phyloP scores from a whole-genome alignment of 192 early-diverging fungal genomes.

The Entomortierella chlamydospora region DNA sequence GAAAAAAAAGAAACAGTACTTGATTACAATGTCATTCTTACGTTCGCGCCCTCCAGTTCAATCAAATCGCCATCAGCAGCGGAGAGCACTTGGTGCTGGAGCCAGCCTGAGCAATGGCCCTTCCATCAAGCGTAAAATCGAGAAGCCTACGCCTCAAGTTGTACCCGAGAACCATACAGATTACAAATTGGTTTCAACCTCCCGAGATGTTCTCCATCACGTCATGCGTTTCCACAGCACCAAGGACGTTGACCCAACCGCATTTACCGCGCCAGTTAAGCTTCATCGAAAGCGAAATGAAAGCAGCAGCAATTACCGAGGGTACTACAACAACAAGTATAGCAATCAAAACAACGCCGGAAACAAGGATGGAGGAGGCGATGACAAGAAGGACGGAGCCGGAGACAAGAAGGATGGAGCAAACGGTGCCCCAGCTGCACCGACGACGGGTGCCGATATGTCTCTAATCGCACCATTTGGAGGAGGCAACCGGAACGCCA shows the following conservation, averaged over 20 bases:
- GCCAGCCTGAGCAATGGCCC: constrained; percentile 5
- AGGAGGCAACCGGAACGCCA: constrained; percentile 79
- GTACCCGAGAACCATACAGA: constrained; percentile 62
- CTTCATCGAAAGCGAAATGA: constrained; percentile 59
- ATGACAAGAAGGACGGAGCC: neutral
- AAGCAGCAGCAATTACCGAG: constrained; percentile 22
- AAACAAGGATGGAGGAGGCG: constrained; percentile 8
- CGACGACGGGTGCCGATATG: constrained; percentile 68
- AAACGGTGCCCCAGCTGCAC: constrained; percentile 30
- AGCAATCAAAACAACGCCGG: constrained; percentile 11
- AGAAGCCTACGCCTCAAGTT: constrained; percentile 26
- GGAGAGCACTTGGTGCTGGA: constrained; percentile 3
- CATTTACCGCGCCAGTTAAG: constrained; percentile 71
- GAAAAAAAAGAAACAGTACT: too few relatives aligned
- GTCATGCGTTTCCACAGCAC: constrained; percentile 74
- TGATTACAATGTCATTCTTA: constrained; percentile 16
- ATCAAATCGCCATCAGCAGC: constrained; percentile 27
- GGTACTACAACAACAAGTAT: constrained; percentile 28
- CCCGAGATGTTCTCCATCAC: constrained; percentile 65
- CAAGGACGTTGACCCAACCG: constrained; percentile 62
- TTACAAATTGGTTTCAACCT: constrained; percentile 72
- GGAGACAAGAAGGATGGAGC: constrained; percentile 3
- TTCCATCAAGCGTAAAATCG: constrained; percentile 31
- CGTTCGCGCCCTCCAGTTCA: constrained; percentile 28
- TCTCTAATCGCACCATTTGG: constrained; percentile 79